A percentile compares a stretch with the other conserved stretches of the same genome.
phyloP scores from a whole-genome alignment of 2,329 filamentous ascomycete species.

The Talaromyces marneffei region DNA sequence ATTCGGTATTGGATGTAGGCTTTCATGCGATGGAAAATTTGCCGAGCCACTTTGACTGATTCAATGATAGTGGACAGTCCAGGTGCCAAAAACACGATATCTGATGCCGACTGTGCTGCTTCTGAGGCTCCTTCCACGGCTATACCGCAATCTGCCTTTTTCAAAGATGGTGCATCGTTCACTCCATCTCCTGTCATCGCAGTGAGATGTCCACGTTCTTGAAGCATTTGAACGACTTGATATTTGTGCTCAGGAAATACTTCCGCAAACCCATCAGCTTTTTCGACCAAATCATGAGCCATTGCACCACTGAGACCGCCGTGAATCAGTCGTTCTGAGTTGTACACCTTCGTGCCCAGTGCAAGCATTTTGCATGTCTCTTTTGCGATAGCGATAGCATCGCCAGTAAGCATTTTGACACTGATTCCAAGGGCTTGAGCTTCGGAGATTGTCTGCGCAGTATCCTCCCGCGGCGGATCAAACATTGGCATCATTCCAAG shows the following conservation, averaged over 20 bases:
- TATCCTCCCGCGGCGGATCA: constrained; percentile 72
- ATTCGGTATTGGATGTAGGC: constrained; percentile 73
- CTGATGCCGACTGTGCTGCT: constrained; percentile 65
- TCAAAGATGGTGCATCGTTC: constrained; percentile 67
- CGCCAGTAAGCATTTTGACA: constrained; percentile 77
- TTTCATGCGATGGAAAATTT: constrained; percentile 76
- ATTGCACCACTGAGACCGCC: constrained; percentile 67
- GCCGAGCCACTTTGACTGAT: constrained; percentile 66
- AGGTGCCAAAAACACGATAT: constrained; percentile 69
- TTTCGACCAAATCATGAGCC: constrained; percentile 69
- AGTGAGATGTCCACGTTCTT: constrained; percentile 65
- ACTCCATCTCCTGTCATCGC: constrained; percentile 73
- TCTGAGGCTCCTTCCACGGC: constrained; percentile 67
- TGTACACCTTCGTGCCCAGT: constrained; percentile 73
- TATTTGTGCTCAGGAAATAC: constrained; percentile 73
- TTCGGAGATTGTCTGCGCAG: constrained; percentile 70
- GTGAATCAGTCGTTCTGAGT: constrained; percentile 71
- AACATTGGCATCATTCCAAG: constrained; percentile 76
- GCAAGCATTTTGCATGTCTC: constrained; percentile 78
- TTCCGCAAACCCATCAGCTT: constrained; percentile 67
- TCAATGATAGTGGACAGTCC: constrained; percentile 66
- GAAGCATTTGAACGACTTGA: constrained; percentile 68
- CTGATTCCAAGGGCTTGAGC: constrained; percentile 69
- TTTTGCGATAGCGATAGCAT: constrained; percentile 72
- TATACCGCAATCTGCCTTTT: constrained; percentile 69